Evolutionary conservation across 163 green algal genomes (phyloP), one percentile per base, ranked within the genome.

Genomic region (Trebouxiophyceae sp.): DNA sequence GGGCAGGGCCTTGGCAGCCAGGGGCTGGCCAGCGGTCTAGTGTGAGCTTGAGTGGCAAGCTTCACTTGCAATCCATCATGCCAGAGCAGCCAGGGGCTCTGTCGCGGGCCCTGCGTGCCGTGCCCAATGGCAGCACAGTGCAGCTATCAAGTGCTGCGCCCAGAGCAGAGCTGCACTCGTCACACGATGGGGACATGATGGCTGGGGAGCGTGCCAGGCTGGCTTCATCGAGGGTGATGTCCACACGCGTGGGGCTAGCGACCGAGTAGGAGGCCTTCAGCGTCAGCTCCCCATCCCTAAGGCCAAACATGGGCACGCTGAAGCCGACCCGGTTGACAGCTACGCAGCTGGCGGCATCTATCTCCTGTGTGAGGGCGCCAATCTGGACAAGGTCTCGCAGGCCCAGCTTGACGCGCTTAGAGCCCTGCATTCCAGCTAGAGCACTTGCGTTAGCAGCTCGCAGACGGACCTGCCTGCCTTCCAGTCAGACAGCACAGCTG

Each of bases 331-430:
- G 32, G 63, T 93, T 95, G 3, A 26, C 33, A 64, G 7, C 12
- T 54, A n/a, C 5, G 50, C 50, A 5, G 34, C 4, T 54, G 5
- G 34, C 19, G 3, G 67, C 70, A 65, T 95, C 81, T 33, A 94
- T 90, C 45, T 65, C 69, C 65, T 95, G 87, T 1, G 63, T 63
- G 32, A 95, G 84, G 7, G 89, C 76, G 0, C 81, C 83, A 30
- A 95, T 66, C 65, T 76, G 74, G 3, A 95, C 72, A 60, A 95
- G 89, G 57, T 89, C 82, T 2, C 88, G 69, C 28, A 95, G 70
- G 0, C 87, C 88, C 5, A 95, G 83, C 75, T 91, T 95, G 5
- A 87, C 91, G 30, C 82, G 78, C 56, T 82, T 81, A 3, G 74
- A 67, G 19, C 87, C 87, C 76, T 90, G 71, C 30, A 71, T 16